A percentile compares a stretch with the other conserved stretches of the same genome.
phyloP scores from a whole-genome alignment of 1,284 basidiomycete genomes.

The Puccinia coronata region DNA sequence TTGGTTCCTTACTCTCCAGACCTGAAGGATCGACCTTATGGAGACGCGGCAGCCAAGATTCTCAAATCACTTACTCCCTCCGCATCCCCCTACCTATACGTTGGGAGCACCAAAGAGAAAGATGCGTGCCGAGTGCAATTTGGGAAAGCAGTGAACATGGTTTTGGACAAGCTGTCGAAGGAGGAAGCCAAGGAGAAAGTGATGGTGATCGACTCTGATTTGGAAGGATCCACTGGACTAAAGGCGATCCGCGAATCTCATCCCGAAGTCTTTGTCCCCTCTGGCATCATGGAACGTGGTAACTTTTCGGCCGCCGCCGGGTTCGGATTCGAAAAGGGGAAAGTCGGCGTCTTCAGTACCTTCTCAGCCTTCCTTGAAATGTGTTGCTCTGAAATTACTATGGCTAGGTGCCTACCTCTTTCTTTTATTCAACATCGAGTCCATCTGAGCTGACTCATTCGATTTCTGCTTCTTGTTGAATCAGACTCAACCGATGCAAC shows the following conservation, averaged over 20 bases:
- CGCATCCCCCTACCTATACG: conserved; percentile 66
- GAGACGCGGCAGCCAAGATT: conserved; percentile 64
- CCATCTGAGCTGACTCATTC: not conserved
- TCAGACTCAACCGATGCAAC: conserved; percentile 76
- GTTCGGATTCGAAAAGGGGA: conserved; percentile 66
- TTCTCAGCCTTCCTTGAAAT: conserved; percentile 87
- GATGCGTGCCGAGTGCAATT: conserved; percentile 78
- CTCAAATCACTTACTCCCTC: conserved; percentile 69
- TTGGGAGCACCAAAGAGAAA: conserved; percentile 71
- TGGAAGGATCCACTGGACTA: conserved; percentile 81
- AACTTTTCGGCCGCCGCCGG: conserved; percentile 82
- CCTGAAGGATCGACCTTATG: conserved; percentile 68
- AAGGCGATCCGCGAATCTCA: conserved; percentile 82
- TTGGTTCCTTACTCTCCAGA: conserved; percentile 72
- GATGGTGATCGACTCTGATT: conserved; percentile 80
- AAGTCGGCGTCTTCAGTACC: conserved; percentile 68
- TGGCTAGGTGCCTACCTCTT: conserved; percentile 64
- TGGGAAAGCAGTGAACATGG: conserved; percentile 75
- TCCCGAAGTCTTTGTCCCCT: conserved; percentile 78
- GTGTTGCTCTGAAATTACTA: conserved; percentile 81
- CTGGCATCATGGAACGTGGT: conserved; percentile 79
- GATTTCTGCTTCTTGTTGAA: not conserved
- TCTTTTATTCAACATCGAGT: not conserved
- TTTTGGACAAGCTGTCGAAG: conserved; percentile 71
- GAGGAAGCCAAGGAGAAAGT: conserved; percentile 76